Base-by-base conservation (phyloP, 352 stramenopile species). In the Phytophthora syringae region DNA sequence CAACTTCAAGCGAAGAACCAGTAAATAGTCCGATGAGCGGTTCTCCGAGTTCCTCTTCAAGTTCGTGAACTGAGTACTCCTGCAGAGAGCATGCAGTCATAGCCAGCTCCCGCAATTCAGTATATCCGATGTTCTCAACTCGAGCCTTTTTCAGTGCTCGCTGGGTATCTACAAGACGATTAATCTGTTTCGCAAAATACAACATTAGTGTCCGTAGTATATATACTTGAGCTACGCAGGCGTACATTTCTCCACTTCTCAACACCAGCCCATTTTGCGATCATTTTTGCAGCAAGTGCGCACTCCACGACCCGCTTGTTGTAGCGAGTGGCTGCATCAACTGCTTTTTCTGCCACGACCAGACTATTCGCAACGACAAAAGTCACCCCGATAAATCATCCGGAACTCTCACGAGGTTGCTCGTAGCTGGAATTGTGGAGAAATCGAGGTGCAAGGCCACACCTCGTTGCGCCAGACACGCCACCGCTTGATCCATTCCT, bases 251-350 rank as follows among this genome's bases (percentile, higher is more conserved):
- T 64, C 79, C 81, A 93, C 6, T 59, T 13, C 1, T 58, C 12
- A 0, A 91, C 22, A 0, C 44, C 69, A 3, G 74, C 48, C n/a
- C 68, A 61, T 50, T 84, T 92, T 13, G 67, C 79, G 16, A 94
- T 78, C 51, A 92, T 45, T 68, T 92, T 94, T 28, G 78, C 75
- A 39, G 84, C 88, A 4, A 95, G 62, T 12, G 79, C 78, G 47
- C 88, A 91, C 67, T 95, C 88, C 13, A 93, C 60, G 6, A 95
- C 88, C 9, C 89, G 83, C 61, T 90, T 90, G 67, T 97, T 97
- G 54, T 82, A 97, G 9, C 69, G 70, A 28, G 60, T 75, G 10
- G 64, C 54, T 1, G 86, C 84, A 48, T 84, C 80, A n/a, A 86
- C 80, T 1, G 89, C 87, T 75, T 97, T 97, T 55, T 90, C 59